A percentile compares a stretch with the other conserved stretches of the same genome.
Conservation (phyloP, 2,329 filamentous ascomycete species). For the Tolypocladium ovalisporum region DNA sequence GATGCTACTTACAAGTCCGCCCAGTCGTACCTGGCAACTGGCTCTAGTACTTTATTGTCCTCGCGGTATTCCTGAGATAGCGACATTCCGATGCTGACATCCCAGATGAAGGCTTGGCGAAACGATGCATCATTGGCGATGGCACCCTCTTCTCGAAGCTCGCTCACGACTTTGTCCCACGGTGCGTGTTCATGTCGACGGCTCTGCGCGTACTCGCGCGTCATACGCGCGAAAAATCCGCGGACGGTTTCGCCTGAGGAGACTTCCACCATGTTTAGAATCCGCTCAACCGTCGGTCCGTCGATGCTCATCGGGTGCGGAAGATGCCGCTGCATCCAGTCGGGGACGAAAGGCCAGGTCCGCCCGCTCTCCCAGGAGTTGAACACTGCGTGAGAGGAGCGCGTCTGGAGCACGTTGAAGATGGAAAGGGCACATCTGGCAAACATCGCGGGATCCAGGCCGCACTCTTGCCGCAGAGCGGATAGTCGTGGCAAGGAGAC, state of each 20-base stretch:
- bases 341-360: slow-evolving; percentile 25
- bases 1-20: slow-evolving; percentile 22
- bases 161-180: slow-evolving; percentile 20
- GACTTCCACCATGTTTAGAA: slow-evolving; percentile 21
- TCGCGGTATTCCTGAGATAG: slow-evolving; percentile 6
- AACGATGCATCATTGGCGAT: slow-evolving; percentile 21
- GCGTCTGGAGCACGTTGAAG: slow-evolving; percentile 22
- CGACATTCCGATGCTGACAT: slow-evolving; percentile 20
- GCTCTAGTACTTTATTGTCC: slow-evolving; percentile 14
- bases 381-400: slow-evolving; percentile 19
- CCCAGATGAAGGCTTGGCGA: slow-evolving; percentile 27
- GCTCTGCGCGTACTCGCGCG: slow-evolving; percentile 13
- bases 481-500: slow-evolving; percentile 14
- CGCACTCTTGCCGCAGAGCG: slow-evolving; percentile 9
- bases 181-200: slow-evolving; percentile 19
- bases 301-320: slow-evolving; percentile 25
- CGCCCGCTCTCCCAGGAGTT: slow-evolving; percentile 22
- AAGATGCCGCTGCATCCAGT: slow-evolving; percentile 21
- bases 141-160: slow-evolving; percentile 20
- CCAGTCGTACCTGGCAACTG: slow-evolving; percentile 24
- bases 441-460: slow-evolving; percentile 16
- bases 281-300: slow-evolving; percentile 24
- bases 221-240: slow-evolving; percentile 16
- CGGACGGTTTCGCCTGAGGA: slow-evolving; percentile 12
- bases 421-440: slow-evolving; percentile 19